These are phyloP conservation scores for Eragrostis curvula DNA, from an alignment of 176 grass and related monocot genomes.

Conservation along the genomic window DNA sequence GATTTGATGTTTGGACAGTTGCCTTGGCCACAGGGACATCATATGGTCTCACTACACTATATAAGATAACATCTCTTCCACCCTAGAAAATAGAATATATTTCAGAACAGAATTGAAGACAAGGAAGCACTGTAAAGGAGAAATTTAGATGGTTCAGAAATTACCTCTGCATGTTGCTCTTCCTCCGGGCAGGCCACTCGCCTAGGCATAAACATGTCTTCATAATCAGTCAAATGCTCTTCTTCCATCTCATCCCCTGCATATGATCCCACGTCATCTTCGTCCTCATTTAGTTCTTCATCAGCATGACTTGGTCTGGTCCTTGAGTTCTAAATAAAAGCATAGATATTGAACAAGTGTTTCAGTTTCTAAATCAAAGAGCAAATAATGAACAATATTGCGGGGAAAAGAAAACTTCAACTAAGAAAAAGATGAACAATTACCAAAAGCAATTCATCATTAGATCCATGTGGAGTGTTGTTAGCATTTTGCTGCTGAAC, in stretches of 20 bases:
- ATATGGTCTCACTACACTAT: background rate
- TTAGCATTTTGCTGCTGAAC: background rate
- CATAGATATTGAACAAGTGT: no score
- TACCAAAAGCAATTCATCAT: background rate
- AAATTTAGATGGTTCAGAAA: background rate
- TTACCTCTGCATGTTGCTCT: background rate
- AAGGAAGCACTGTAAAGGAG: background rate
- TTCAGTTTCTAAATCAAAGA: no score
- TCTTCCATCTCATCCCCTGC: background rate
- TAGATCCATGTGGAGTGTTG: conserved; percentile 18
- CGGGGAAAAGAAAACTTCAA: background rate
- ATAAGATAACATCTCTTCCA: conserved; percentile 1
- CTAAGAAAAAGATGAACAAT: background rate
- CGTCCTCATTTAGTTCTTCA: background rate
- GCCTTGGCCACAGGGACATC: background rate
- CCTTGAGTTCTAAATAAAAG: background rate
- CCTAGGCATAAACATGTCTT: background rate
- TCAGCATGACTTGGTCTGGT: background rate
- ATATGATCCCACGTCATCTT: background rate
- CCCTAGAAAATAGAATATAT: background rate
- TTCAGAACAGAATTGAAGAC: background rate
- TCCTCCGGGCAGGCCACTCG: background rate
- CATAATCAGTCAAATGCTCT: background rate
- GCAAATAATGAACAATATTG: background rate
- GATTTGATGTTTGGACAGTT: background rate